Conservation (phyloP, 2,329 filamentous ascomycete genomes). For the Chaetomiaceae sp. region DNA sequence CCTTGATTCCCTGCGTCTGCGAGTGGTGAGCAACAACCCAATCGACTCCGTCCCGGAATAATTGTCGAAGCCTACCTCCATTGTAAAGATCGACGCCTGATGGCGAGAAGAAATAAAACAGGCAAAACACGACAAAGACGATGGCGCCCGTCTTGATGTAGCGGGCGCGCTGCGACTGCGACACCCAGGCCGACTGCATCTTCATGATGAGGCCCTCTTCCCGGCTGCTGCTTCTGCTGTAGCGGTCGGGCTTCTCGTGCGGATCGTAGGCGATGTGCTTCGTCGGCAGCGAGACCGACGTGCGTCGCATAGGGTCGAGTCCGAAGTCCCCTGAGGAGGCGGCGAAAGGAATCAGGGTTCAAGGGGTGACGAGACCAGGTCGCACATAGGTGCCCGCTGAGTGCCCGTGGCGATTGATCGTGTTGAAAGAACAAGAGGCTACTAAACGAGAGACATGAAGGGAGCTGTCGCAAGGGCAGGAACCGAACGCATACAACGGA, state of each 20-base stretch:
- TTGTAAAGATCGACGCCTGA: conserved; percentile 52
- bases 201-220: conserved; percentile 48
- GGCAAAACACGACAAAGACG: conserved; percentile 53
- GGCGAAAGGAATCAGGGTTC: background rate
- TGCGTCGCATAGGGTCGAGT: conserved; percentile 53
- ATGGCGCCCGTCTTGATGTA: conserved; percentile 63
- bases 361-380: background rate
- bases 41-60: background rate
- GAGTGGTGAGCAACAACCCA: background rate
- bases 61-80: conserved; percentile 34
- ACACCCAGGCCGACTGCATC: conserved; percentile 55
- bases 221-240: conserved; percentile 43
- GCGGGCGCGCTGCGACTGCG: conserved; percentile 60
- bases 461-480: background rate
- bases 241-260: conserved; percentile 61
- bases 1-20: conserved; percentile 34
- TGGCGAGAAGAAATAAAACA: conserved; percentile 62
- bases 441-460: conserved; percentile 24
- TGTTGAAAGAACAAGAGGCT: conserved; percentile 8
- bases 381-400: conserved; percentile 12
- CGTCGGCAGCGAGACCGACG: conserved; percentile 60
- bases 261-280: conserved; percentile 57
- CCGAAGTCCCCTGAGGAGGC: conserved; percentile 4
- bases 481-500: background rate
- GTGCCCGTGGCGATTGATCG: conserved; percentile 6